These are phyloP conservation scores for Agarophyton chilense DNA, from an alignment of 23 red algal species.

Conservation along the genomic window DNA sequence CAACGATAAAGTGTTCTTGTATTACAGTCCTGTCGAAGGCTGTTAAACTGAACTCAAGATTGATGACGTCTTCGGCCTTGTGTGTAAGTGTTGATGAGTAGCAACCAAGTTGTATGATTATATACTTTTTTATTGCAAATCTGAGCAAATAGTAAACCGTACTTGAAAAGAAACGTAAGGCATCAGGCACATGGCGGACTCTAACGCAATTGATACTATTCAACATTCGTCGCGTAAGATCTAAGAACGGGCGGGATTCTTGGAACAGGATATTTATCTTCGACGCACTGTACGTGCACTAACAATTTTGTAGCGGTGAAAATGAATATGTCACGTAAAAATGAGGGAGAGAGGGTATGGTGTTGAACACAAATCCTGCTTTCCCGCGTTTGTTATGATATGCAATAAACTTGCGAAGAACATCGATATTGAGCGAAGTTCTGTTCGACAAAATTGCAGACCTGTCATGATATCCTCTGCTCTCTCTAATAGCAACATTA, in stretches of 20 bases:
- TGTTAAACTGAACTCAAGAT: neutral
- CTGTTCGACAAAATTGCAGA: too few species aligned
- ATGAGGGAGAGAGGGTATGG: too few species aligned
- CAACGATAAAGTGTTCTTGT: constrained; percentile 58
- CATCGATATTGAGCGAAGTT: too few species aligned
- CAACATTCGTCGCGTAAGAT: neutral
- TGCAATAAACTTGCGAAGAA: too few species aligned
- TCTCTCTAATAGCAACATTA: too few species aligned
- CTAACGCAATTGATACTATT: neutral
- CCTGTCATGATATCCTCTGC: too few species aligned
- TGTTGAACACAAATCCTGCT: too few species aligned
- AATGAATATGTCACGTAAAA: too few species aligned
- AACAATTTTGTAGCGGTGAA: too few species aligned
- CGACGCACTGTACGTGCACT: too few species aligned
- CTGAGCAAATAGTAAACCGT: neutral
- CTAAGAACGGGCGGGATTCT: too few species aligned
- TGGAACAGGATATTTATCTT: neutral
- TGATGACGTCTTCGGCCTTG: neutral
- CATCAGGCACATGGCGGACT: neutral
- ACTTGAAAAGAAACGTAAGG: neutral
- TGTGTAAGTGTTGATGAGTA: neutral
- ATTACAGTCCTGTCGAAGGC: constrained; percentile 53
- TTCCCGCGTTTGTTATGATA: too few species aligned
- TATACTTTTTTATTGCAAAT: neutral
- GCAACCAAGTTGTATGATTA: neutral